A percentile compares a stretch with the other conserved stretches of the same genome.
These are phyloP conservation scores for Tolypocladium ovalisporum DNA, from an alignment of 2,329 filamentous ascomycete genomes.

Conservation along the genomic window DNA sequence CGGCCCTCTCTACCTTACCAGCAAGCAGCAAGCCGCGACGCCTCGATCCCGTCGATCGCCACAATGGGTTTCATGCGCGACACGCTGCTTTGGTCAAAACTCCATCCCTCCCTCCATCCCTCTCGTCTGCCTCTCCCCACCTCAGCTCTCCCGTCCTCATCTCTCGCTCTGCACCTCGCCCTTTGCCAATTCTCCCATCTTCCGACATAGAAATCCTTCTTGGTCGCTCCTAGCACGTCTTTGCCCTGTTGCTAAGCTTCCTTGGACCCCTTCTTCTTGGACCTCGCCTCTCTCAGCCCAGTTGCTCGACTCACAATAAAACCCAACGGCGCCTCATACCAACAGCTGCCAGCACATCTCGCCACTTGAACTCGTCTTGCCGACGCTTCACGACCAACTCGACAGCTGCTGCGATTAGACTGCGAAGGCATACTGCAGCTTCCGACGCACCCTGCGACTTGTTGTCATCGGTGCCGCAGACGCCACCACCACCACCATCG, in stretches of 20 bases:
- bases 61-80: constrained; percentile 18
- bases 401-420: neutral
- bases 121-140: constrained; percentile 1
- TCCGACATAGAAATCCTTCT: neutral
- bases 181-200: constrained; percentile 1
- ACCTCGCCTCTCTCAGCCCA: neutral
- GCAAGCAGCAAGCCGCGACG: neutral
- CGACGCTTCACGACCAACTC: neutral
- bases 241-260: neutral
- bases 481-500: neutral
- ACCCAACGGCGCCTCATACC: neutral
- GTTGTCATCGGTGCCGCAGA: neutral
- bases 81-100: constrained; percentile 17
- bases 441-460: neutral
- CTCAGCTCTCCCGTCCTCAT: constrained; percentile 1
- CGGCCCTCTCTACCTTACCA: neutral
- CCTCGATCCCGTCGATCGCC: constrained; percentile 23
- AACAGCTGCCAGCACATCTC: neutral
- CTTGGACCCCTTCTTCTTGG: neutral
- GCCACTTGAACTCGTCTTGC: neutral
- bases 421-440: neutral
- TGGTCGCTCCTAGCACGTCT: neutral
- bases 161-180: constrained; percentile 1
- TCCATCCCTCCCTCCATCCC: constrained; percentile 14
- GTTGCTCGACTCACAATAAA: neutral